Conservation (phyloP, 306 rosid species). For the cucumber (Cucumis sativus) region Cucumber_9930_V3 NC_026658.2:13559501-13560000, state of each 20-base stretch:
- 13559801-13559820: constrained; percentile 96
- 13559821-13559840: constrained; percentile 27
- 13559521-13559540: constrained; percentile 80
- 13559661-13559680: constrained; percentile 37
- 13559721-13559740: constrained; percentile 99
- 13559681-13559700: constrained; percentile 69
- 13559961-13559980: background rate
- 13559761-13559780: constrained; percentile 84
- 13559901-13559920: constrained; percentile 85
- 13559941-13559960: constrained; percentile 3
- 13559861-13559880: constrained; percentile 69
- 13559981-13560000: constrained; percentile 10
- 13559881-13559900: constrained; percentile 69
- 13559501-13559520: constrained; percentile 67
- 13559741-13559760: constrained; percentile 97
- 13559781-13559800: constrained; percentile 71
- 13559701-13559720: constrained; percentile 93
- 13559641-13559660: background rate
- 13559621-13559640: no score
- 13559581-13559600: constrained; percentile 22
- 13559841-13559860: constrained; percentile 62
- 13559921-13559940: constrained; percentile 7
- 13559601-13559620: background rate
- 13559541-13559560: constrained; percentile 91
- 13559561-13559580: constrained; percentile 99